These are phyloP conservation scores for Neonectria coccinea DNA, from an alignment of 2,329 filamentous ascomycete genomes.

Conservation along the genomic window DNA sequence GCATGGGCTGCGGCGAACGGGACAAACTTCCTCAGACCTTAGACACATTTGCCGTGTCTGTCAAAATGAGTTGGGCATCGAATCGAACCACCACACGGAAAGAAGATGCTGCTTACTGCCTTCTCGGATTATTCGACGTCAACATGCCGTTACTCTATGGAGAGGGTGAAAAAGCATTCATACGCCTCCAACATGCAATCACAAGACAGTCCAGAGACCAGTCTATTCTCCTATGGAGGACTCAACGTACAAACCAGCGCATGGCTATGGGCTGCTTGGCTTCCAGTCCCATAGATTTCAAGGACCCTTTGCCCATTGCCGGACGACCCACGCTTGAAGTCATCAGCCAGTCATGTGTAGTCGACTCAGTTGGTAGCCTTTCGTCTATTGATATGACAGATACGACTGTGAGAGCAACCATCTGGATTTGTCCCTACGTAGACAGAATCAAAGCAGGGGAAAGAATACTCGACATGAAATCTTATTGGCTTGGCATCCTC, in stretches of 20 bases:
- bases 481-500: slow-evolving; percentile 38
- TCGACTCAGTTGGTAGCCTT: slow-evolving; percentile 37
- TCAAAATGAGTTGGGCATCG: slow-evolving; percentile 47
- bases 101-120: slow-evolving; percentile 49
- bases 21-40: slow-evolving; percentile 38
- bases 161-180: slow-evolving; percentile 44
- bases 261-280: slow-evolving; percentile 35
- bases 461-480: too few relatives aligned
- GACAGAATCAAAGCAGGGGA: too few relatives aligned
- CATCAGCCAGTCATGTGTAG: slow-evolving; percentile 30
- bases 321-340: slow-evolving; percentile 36
- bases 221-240: slow-evolving; percentile 39
- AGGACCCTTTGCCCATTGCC: slow-evolving; percentile 30
- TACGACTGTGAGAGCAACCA: slow-evolving; percentile 30
- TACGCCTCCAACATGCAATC: slow-evolving; percentile 42
- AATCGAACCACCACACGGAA: slow-evolving; percentile 41
- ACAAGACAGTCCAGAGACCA: slow-evolving; percentile 41
- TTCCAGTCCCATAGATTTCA: slow-evolving; percentile 27
- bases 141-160: slow-evolving; percentile 48
- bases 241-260: not conserved
- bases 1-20: slow-evolving; percentile 15
- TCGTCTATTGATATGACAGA: slow-evolving; percentile 38
- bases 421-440: slow-evolving; percentile 34
- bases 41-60: slow-evolving; percentile 39
- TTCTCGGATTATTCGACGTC: slow-evolving; percentile 47